A percentile compares a stretch with the other conserved stretches of the same genome.
Conservation (phyloP, 1,139 yeast genomes). For the Hyphopichia pseudoburtonii region DNA sequence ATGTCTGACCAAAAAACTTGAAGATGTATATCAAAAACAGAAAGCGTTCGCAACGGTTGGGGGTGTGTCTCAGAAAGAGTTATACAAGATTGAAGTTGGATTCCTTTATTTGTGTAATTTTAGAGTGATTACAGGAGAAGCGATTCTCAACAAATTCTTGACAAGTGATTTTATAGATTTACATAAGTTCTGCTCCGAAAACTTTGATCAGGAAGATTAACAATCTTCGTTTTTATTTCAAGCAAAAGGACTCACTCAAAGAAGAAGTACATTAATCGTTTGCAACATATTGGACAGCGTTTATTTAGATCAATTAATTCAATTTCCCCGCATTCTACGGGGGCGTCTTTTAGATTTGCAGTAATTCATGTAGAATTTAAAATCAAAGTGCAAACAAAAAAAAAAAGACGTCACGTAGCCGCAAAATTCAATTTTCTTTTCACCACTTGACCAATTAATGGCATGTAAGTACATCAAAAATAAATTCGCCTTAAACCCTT, state of each 20-base stretch:
- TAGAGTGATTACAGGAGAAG: constrained; percentile 38
- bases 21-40: constrained; percentile 47
- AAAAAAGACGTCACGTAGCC: too few relatives aligned
- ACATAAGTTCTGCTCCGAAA: constrained; percentile 20
- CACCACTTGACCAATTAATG: too few relatives aligned
- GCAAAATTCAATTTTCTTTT: too few relatives aligned
- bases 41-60: constrained; percentile 46
- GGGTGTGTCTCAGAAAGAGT: constrained; percentile 40
- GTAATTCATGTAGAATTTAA: too few relatives aligned
- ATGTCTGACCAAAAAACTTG: constrained; percentile 44
- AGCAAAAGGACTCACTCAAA: background rate
- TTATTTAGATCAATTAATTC: too few relatives aligned
- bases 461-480: too few relatives aligned
- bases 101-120: constrained; percentile 44
- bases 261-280: too few relatives aligned
- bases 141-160: constrained; percentile 32
- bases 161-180: constrained; percentile 27
- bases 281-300: too few relatives aligned
- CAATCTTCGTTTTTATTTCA: background rate
- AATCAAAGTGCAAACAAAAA: too few relatives aligned
- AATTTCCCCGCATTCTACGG: too few relatives aligned
- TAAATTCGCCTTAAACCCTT: too few relatives aligned
- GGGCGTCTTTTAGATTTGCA: too few relatives aligned
- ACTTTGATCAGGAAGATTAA: constrained; percentile 6
- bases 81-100: constrained; percentile 41